Conservation (phyloP, 2,329 filamentous ascomycete species). For the Talaromyces sp. region DNA sequence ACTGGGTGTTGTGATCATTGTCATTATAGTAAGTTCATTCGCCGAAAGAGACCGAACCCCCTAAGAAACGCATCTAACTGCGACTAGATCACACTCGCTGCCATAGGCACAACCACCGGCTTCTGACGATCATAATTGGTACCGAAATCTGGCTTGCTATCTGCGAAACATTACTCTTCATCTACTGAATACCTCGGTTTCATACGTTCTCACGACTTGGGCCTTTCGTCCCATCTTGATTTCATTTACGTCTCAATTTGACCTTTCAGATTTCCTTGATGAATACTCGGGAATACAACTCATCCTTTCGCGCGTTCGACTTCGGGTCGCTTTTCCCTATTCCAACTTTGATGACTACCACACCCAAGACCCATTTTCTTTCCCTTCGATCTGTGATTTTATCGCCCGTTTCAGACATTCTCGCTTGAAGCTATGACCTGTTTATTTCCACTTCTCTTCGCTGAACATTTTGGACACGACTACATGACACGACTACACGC, state of each 20-base stretch:
- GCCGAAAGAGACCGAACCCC: no score
- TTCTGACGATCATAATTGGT: no score
- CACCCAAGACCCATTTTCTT: slow-evolving; percentile 9
- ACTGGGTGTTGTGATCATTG: slow-evolving; percentile 59
- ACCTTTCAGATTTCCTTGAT: not conserved
- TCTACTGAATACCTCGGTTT: not conserved
- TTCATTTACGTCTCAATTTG: not conserved
- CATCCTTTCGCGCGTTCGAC: not conserved
- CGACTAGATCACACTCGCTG: slow-evolving; percentile 32
- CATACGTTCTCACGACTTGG: slow-evolving; percentile 17
- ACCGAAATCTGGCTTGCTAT: no score
- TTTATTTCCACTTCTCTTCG: slow-evolving; percentile 15
- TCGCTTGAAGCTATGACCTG: slow-evolving; percentile 15
- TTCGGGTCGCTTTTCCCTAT: not conserved
- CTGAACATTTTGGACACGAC: slow-evolving; percentile 33
- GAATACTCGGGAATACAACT: not conserved
- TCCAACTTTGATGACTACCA: slow-evolving; percentile 1
- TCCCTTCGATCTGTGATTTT: slow-evolving; percentile 1
- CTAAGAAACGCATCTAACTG: slow-evolving; percentile 19
- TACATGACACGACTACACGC: slow-evolving; percentile 34
- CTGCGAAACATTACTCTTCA: not conserved
- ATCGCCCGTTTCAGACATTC: slow-evolving; percentile 6
- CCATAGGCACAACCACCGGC: slow-evolving; percentile 37
- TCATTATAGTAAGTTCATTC: slow-evolving; percentile 53
- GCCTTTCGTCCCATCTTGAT: not conserved